Evolutionary conservation across 768 basidiomycete species (phyloP), one percentile per base, ranked within the genome.

Genomic region (Leucocoprinus birnbaumii): DNA sequence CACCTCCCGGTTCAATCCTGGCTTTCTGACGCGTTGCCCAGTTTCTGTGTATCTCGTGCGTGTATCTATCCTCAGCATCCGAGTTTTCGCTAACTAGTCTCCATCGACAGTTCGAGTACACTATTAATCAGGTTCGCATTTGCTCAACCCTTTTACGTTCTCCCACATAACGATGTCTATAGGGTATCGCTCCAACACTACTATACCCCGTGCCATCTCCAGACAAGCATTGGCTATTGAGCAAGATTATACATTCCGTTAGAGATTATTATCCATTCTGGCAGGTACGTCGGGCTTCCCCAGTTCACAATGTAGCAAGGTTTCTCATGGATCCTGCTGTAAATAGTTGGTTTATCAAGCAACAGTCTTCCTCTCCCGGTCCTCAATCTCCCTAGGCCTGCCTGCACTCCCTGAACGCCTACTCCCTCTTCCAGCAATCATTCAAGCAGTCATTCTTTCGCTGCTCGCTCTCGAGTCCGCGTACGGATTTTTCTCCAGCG

Each of bases 181-280:
- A 93, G 85, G 96, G 96, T 27, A 84, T 98, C 7, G 80, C 92
- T 16, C 95, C 96, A 0, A 96, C 94, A 0, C 74, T 98, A 16
- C 67, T 98, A 4, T 98, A 95, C 66, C 86, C 92, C 4, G 80
- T 96, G 10, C 94, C 95, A 0, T 76, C 80, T 0, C 65, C 75
- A 1, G 79, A 82, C 6, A 71, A 73, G 3, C 75, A 86, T 57
- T 79, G 83, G 52, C 48, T 92, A 11, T 75, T 96, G 48, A 82
- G 85, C 64, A 82, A 79, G 64, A 79, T 98, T 56, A 91, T 98
- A 54, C 84, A 90, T 62, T 85, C 83, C 1, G 77, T 94, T 18
- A 80, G 93, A 35, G 96, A 98, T 65, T 98, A 94, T 66, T 98
- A 98, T 70, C 94, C 94, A 1, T 80, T 96, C 38, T 97, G 94